A percentile compares a stretch with the other conserved stretches of the same genome.
These are phyloP conservation scores for Cetradonia linearis DNA, from an alignment of 495 filamentous ascomycete genomes.

Conservation along the genomic window DNA sequence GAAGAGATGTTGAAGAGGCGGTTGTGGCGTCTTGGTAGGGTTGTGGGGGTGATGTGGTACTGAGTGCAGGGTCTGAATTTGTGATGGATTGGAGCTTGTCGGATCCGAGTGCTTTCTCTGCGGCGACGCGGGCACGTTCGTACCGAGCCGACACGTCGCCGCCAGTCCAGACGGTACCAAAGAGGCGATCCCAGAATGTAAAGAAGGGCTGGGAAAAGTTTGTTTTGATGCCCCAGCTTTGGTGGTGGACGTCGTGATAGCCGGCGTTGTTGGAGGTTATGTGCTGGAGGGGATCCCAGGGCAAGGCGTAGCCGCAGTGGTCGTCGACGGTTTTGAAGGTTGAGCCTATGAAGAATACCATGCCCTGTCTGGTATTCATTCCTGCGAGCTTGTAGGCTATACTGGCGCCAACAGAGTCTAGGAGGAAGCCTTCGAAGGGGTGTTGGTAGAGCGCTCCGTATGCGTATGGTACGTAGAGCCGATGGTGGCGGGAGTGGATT, in stretches of 20 bases:
- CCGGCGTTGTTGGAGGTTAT: slow-evolving; percentile 74
- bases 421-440: slow-evolving; percentile 70
- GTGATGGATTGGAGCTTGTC: slow-evolving; percentile 22
- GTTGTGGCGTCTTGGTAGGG: slow-evolving; percentile 19
- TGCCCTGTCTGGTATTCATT: slow-evolving; percentile 57
- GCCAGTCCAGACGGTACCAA: slow-evolving; percentile 66
- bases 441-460: slow-evolving; percentile 85
- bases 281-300: slow-evolving; percentile 73
- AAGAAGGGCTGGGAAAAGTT: slow-evolving; percentile 75
- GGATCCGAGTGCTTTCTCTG: slow-evolving; percentile 27
- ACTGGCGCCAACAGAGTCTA: slow-evolving; percentile 67
- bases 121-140: slow-evolving; percentile 31
- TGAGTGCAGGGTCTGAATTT: slow-evolving; percentile 16
- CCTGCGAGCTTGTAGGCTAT: slow-evolving; percentile 60
- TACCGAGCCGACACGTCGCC: slow-evolving; percentile 43
- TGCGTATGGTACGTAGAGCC: slow-evolving; percentile 79
- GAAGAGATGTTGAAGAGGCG: slow-evolving; percentile 11
- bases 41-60: slow-evolving; percentile 14
- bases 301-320: slow-evolving; percentile 72
- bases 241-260: slow-evolving; percentile 84
- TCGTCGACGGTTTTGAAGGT: slow-evolving; percentile 82
- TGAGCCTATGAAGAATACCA: slow-evolving; percentile 61
- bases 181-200: slow-evolving; percentile 68
- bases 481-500: slow-evolving; percentile 78
- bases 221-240: slow-evolving; percentile 82